Conservation (phyloP, 169 alveolate genomes). For the Condylostoma magnum region DNA sequence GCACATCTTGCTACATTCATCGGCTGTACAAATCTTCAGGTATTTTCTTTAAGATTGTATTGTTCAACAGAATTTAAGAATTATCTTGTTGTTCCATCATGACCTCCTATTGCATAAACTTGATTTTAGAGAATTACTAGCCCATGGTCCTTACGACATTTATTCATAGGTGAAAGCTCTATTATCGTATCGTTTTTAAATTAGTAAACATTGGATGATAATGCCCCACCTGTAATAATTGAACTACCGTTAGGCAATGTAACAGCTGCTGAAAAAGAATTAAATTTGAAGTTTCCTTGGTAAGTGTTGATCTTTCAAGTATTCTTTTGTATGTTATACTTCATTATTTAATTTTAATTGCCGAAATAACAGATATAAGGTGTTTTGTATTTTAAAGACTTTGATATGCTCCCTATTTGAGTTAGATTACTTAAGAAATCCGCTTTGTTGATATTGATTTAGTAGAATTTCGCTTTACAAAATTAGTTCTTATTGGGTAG, state of each 20-base stretch:
- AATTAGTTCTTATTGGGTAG: too few relatives aligned
- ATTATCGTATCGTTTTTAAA: slow-evolving; percentile 24
- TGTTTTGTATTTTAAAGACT: too few relatives aligned
- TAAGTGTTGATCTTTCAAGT: slow-evolving; percentile 36
- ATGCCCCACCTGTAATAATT: slow-evolving; percentile 70
- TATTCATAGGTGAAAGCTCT: slow-evolving; percentile 39
- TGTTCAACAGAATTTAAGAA: slow-evolving; percentile 58
- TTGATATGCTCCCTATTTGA: not conserved
- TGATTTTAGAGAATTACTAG: slow-evolving; percentile 46
- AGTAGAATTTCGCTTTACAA: too few relatives aligned
- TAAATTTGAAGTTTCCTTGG: slow-evolving; percentile 38
- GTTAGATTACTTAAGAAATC: not conserved
- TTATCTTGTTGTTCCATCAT: slow-evolving; percentile 41
- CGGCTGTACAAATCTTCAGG: slow-evolving; percentile 34
- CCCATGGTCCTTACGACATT: slow-evolving; percentile 72
- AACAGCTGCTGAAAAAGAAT: slow-evolving; percentile 66
- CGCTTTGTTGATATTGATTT: not conserved
- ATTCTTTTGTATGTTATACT: slow-evolving; percentile 38
- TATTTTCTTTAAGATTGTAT: slow-evolving; percentile 36
- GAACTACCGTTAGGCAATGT: slow-evolving; percentile 66
- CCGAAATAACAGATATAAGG: slow-evolving; percentile 66
- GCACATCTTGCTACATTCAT: slow-evolving; percentile 60
- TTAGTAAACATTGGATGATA: slow-evolving; percentile 40
- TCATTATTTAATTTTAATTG: slow-evolving; percentile 54
- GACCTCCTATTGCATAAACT: slow-evolving; percentile 74